phyloP scores from a whole-genome alignment of 331 rosid species.

The Acacia concinna region DNA sequence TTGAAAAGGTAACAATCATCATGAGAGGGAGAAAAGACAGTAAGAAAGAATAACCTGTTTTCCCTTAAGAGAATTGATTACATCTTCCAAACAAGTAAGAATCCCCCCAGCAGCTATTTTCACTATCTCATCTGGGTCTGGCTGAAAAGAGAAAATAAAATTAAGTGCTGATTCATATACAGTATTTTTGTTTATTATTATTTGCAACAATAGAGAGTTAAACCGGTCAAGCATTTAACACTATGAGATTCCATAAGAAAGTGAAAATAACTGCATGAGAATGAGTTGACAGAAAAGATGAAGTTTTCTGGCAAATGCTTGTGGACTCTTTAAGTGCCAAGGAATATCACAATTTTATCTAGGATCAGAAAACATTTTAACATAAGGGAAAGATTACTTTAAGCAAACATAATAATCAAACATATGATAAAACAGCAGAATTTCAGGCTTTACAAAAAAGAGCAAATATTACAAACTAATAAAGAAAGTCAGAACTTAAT shows the following conservation, averaged over 20 bases:
- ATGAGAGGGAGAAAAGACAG: not conserved
- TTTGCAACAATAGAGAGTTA: conserved; percentile 20
- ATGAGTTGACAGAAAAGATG: not conserved
- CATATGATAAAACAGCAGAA: not conserved
- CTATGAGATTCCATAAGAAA: not conserved
- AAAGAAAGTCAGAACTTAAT: not conserved
- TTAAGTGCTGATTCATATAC: conserved; percentile 20
- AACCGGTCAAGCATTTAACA: conserved; percentile 23
- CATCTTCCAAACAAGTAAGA: conserved; percentile 90
- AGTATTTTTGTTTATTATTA: not conserved
- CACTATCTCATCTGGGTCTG: conserved; percentile 68
- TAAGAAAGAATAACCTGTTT: conserved; percentile 54
- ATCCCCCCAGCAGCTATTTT: conserved; percentile 95
- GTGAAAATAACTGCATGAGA: not conserved
- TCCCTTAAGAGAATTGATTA: conserved; percentile 65
- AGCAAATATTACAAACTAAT: not conserved
- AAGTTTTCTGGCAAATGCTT: not conserved
- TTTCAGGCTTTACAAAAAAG: not conserved
- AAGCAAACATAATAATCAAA: not conserved
- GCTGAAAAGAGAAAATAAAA: conserved; percentile 56
- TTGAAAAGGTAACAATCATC: conserved; percentile 17
- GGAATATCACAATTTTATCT: not conserved
- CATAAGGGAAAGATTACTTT: conserved; percentile 14
- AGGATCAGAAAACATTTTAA: not conserved
- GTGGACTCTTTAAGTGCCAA: not conserved